Base-by-base conservation (phyloP, 805 yeast genomes). In the Cyberlindnera maclurae region DNA sequence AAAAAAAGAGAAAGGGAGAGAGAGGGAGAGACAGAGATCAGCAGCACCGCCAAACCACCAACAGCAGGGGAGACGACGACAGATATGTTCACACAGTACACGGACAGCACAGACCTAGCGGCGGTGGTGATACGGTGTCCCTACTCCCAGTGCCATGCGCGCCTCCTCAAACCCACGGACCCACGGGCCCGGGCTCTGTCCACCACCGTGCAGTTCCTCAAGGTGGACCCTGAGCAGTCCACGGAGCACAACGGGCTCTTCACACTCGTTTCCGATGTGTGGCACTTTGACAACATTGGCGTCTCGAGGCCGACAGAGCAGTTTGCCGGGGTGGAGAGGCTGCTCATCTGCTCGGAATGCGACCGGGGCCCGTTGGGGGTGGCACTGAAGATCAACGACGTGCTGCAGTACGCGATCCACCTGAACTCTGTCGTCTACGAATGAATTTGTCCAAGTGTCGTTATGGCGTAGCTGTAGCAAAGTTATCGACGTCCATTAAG, bases 251-350 rank as follows among this genome's bases (percentile, higher is more conserved):
- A 33, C 9, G 47, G 39, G 8, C 36, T 41, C 7, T 79, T 76
- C 50, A 63, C 68, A 31, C 50, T 62, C 22, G 62, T 80, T 2
- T 51, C 60, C 2, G 85, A 81, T 50, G 76, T 79, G 38, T 83
- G 93, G 93, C 83, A 75, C 45, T 83, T 83, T 49, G 89, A 83
- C 45, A 83, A 83, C 50, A 73, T 83, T 33, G 89, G 87, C 1
- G 90, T 83, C 3, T 80, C 88, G 2, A 69, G 39, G 37, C 47
- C 43, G 9, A 41, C 47, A 36, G 34, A 43, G 27, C 39, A 43
- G 7, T 40, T 40, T 1, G 51, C 50, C 3, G 47, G 60, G 18
- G 58, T 81, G 16, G 71, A 70, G 34, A 62, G 87, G 38, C 65
- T 76, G 34, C 57, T 83, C 30, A 68, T 78, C 3, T 83, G 94